phyloP scores from a whole-genome alignment of 768 basidiomycete species.

The Cyclocybe cylindracea region DNA sequence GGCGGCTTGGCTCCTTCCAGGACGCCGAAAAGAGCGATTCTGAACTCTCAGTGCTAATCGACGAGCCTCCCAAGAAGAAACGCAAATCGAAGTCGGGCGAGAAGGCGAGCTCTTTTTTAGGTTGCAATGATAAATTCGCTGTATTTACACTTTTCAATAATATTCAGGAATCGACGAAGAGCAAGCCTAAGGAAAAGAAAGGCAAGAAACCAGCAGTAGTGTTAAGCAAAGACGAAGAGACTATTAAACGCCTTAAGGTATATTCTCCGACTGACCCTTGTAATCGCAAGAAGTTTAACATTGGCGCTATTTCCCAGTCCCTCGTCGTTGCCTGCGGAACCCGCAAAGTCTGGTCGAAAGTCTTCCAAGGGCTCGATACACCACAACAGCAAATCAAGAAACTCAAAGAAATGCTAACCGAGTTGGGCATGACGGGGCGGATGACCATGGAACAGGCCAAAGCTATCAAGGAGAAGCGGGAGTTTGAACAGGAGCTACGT shows the following conservation, averaged over 20 bases:
- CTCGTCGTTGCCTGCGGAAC: conserved; percentile 75
- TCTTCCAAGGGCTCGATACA: conserved; percentile 60
- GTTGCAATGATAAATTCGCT: background rate
- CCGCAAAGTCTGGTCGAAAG: conserved; percentile 75
- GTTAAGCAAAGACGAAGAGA: conserved; percentile 66
- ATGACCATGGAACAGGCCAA: conserved; percentile 82
- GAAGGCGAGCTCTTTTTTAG: conserved; percentile 16
- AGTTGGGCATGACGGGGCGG: conserved; percentile 80
- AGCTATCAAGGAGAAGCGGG: conserved; percentile 68
- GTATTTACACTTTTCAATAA: background rate
- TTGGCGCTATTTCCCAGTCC: conserved; percentile 39
- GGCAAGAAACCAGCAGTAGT: conserved; percentile 30
- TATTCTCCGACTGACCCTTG: background rate
- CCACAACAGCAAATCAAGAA: conserved; percentile 65
- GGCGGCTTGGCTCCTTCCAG: background rate
- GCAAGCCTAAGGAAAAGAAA: conserved; percentile 29
- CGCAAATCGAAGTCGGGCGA: conserved; percentile 34
- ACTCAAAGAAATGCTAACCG: conserved; percentile 62
- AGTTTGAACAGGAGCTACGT: conserved; percentile 81
- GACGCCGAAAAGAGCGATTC: conserved; percentile 48
- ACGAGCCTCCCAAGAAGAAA: conserved; percentile 54
- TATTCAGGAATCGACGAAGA: conserved; percentile 15
- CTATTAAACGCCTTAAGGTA: conserved; percentile 76
- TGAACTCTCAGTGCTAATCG: conserved; percentile 59
- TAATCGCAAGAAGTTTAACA: background rate